Percentiles rank a stretch among this genome's conserved stretches.
phyloP scores from a whole-genome alignment of 352 stramenopile species.

The Phytophthora sp. region DNA sequence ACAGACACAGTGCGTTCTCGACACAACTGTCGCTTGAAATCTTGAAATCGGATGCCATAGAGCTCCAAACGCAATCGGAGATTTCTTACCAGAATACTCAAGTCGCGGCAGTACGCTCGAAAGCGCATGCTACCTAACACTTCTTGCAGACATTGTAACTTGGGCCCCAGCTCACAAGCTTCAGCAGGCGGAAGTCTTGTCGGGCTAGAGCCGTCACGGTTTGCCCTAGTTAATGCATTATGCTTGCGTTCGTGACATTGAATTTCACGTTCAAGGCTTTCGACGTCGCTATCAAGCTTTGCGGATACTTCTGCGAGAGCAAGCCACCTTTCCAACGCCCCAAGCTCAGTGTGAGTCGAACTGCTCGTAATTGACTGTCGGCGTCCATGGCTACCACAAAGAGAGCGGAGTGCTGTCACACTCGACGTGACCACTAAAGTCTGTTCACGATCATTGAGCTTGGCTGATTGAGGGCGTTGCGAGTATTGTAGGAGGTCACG shows the following conservation, averaged over 20 bases:
- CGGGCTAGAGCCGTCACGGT: neutral
- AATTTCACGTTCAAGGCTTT: slow-evolving; percentile 29
- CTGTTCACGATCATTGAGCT: neutral
- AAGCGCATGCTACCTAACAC: slow-evolving; percentile 55
- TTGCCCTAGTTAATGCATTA: neutral
- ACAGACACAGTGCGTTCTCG: slow-evolving; percentile 14
- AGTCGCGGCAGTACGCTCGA: slow-evolving; percentile 44
- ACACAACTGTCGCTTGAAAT: slow-evolving; percentile 25
- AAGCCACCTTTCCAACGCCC: slow-evolving; percentile 29
- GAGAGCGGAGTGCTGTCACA: slow-evolving; percentile 26
- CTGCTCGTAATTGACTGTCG: slow-evolving; percentile 11
- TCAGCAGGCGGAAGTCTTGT: slow-evolving; percentile 25
- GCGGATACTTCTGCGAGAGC: slow-evolving; percentile 12
- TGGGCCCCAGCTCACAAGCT: slow-evolving; percentile 37
- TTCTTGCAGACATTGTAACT: slow-evolving; percentile 57
- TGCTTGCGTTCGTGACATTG: slow-evolving; percentile 24
- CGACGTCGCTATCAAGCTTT: slow-evolving; percentile 23
- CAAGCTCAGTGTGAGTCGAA: slow-evolving; percentile 1
- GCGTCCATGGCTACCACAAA: slow-evolving; percentile 14
- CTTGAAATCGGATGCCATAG: slow-evolving; percentile 29
- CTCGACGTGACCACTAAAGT: slow-evolving; percentile 18
- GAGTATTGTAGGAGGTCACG: slow-evolving; percentile 21
- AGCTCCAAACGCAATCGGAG: slow-evolving; percentile 41
- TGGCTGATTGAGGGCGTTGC: slow-evolving; percentile 26
- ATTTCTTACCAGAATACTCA: slow-evolving; percentile 43